Evolutionary conservation across 768 basidiomycete species (phyloP).

Genomic region (Agaricus blazei): DNA sequence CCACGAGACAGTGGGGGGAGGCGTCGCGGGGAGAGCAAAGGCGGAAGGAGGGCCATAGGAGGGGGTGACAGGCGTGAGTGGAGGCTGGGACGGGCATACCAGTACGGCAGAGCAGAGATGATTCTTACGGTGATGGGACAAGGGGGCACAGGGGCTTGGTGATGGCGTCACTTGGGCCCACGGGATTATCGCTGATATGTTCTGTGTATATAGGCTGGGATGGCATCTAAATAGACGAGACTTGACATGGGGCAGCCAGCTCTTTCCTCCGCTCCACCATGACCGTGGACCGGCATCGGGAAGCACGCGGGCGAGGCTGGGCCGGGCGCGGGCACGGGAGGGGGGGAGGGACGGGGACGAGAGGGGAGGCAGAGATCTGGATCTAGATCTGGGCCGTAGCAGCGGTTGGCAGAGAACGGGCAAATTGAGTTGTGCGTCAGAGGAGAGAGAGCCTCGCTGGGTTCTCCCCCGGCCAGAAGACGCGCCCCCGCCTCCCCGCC

Average conservation of each 20-base stretch:
- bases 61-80: constrained; percentile 11
- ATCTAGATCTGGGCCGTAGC: constrained; percentile 13
- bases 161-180: constrained; percentile 11
- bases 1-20: neutral
- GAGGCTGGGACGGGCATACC: constrained; percentile 1
- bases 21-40: neutral
- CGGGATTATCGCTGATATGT: constrained; percentile 12
- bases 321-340: neutral
- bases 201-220: constrained; percentile 7
- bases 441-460: neutral
- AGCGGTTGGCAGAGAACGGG: constrained; percentile 10
- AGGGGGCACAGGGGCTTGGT: constrained; percentile 9
- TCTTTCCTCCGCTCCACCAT: neutral
- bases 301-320: neutral
- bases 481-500: neutral
- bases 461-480: neutral
- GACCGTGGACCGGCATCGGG: neutral
- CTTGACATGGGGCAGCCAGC: neutral
- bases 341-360: neutral
- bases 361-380: constrained; percentile 3
- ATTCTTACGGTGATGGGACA: constrained; percentile 12
- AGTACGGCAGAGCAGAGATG: constrained; percentile 11
- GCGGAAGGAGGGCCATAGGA: neutral
- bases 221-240: constrained; percentile 8
- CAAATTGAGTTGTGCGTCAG: constrained; percentile 10